phyloP scores from a whole-genome alignment of 371 early-diverging fungal species.

The Mortierella sp. region DNA sequence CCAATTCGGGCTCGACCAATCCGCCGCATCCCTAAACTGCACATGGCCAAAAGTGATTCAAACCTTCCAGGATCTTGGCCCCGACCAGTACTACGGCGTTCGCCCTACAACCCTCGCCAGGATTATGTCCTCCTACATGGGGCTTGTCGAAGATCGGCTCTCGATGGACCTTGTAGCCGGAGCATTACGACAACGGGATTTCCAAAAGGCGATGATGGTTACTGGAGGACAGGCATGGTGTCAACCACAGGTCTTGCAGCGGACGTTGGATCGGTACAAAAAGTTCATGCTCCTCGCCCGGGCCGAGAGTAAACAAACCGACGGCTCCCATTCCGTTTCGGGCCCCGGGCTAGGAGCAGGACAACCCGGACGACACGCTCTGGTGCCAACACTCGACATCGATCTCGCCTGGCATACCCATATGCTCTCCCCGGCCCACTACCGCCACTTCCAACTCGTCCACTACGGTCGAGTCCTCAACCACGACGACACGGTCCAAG shows the following conservation, averaged over 20 bases:
- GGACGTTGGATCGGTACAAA: constrained; percentile 57
- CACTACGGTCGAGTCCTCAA: constrained; percentile 57
- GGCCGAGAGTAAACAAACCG: constrained; percentile 33
- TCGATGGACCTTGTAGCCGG: constrained; percentile 56
- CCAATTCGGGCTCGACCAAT: constrained; percentile 50
- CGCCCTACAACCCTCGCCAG: constrained; percentile 50
- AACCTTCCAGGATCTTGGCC: constrained; percentile 52
- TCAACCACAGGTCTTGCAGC: constrained; percentile 58
- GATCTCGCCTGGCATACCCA: constrained; percentile 64
- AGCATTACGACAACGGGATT: constrained; percentile 51
- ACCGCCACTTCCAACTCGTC: constrained; percentile 55
- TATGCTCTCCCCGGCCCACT: constrained; percentile 59
- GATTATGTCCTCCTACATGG: constrained; percentile 47
- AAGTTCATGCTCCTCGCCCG: constrained; percentile 54
- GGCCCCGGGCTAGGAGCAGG: constrained; percentile 41
- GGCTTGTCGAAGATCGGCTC: constrained; percentile 43
- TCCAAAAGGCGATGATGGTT: constrained; percentile 59
- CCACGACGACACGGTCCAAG: constrained; percentile 64
- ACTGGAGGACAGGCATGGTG: constrained; percentile 55
- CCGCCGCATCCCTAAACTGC: constrained; percentile 42
- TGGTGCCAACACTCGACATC: constrained; percentile 61
- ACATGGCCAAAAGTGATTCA: constrained; percentile 54
- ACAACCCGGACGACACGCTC: constrained; percentile 37
- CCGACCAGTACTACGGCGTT: constrained; percentile 53
- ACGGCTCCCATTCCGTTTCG: not conserved